Evolutionary conservation across 225 moss, liverwort and hornwort genomes (phyloP), one percentile per base, ranked within the genome.

Genomic region (Antitrichia curtipendula): DNA sequence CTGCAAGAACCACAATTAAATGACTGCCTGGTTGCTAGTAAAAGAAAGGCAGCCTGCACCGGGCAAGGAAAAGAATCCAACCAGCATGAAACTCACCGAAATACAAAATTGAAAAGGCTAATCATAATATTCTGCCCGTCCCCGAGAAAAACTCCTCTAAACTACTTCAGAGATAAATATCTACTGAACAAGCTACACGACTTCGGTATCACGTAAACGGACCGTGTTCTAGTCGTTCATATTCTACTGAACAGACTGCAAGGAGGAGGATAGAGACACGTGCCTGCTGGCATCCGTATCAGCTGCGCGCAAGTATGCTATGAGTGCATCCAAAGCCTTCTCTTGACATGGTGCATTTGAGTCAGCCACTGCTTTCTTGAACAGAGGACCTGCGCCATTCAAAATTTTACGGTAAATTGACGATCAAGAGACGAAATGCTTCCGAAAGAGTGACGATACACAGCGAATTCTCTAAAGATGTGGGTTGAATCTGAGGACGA

Each of bases 311-410:
- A 97, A 89, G 84, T 95, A 98, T 41, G 98, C 92, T 84, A 97
- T 98, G 75, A 97, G 85, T 72, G 98, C 98, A 80, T 98, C 98
- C 90, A 98, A 86, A 73, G 98, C 98, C 91, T 95, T 97, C 93
- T 98, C 98, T 91, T 98, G 98, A 70, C 97, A 94, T 59, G 98
- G 95, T 54, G 98, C 98, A 95, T 98, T 98, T 56, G 97, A 87
- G 82, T 98, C 98, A 12, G 97, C 88, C 72, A 97, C 92, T 54
- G 97, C 92, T 93, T 97, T 98, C 89, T 93, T 96, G 87, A 98
- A 98, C 75, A 98, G 91, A 61, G 96, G 96, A 29, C 95, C 95
- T 95, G 90, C 80, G 82, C 85, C 77, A 90, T 79, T 65, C 59
- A 58, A 63, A 52, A 40, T 24, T 38, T 59, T 13, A 53, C 15